A percentile compares a stretch with the other conserved stretches of the same genome.
phyloP scores from a whole-genome alignment of 208 protist species.

The Leishmania turanica region DNA sequence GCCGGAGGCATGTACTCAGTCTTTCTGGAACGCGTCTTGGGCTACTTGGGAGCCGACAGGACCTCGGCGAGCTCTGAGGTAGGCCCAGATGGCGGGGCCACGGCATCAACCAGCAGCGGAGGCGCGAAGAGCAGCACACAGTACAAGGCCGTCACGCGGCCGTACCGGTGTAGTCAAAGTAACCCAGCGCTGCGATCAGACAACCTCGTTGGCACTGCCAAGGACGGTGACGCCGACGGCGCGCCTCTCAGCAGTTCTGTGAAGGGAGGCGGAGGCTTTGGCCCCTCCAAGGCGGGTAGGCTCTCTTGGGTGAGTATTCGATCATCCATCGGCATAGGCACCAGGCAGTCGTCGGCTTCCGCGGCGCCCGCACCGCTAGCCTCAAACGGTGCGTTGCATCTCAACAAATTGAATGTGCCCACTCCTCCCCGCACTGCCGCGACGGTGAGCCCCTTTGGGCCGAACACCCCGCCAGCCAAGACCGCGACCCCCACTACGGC shows the following conservation, averaged over 20 bases:
- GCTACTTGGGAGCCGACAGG: background rate
- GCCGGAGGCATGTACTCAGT: constrained; percentile 14
- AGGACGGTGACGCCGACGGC: background rate
- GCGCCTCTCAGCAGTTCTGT: background rate
- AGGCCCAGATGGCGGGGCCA: background rate
- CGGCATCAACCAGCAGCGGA: background rate
- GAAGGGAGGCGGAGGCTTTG: background rate
- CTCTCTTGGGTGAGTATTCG: background rate
- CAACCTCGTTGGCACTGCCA: background rate
- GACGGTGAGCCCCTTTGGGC: background rate
- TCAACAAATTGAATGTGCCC: background rate
- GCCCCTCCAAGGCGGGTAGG: background rate
- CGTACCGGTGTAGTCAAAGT: constrained; percentile 40
- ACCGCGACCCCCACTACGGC: background rate
- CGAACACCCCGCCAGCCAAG: background rate
- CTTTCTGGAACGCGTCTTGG: constrained; percentile 27
- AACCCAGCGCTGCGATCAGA: background rate
- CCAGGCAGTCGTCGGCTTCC: background rate
- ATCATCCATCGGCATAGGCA: background rate
- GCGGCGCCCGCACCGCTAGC: background rate
- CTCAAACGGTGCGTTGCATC: background rate
- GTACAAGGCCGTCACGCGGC: constrained; percentile 22
- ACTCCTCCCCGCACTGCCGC: background rate
- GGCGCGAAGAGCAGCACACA: constrained; percentile 16
- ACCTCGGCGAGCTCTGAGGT: background rate